Conservation (phyloP, 2,329 filamentous ascomycete species). For the Paradendryphiella salina region DNA sequence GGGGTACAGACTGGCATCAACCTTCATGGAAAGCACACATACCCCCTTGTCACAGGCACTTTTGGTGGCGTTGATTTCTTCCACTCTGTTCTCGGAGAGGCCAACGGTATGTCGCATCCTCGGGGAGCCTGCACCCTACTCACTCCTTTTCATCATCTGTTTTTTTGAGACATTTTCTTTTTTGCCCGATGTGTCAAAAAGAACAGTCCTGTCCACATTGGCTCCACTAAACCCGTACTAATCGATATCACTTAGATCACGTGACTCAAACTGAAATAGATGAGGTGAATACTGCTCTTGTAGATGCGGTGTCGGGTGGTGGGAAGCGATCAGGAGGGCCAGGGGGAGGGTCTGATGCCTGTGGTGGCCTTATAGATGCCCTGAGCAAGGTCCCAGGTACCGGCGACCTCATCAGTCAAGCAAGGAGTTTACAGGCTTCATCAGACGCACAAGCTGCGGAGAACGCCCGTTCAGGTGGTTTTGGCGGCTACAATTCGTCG, state of each 20-base stretch:
- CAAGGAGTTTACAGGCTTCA: conserved; percentile 50
- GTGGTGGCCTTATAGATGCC: conserved; percentile 64
- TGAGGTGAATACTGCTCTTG: conserved; percentile 51
- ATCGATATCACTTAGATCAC: conserved; percentile 40
- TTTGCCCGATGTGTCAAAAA: too few species aligned
- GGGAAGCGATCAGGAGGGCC: conserved; percentile 29
- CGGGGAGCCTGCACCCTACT: too few species aligned
- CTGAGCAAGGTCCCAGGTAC: conserved; percentile 72
- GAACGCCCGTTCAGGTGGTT: conserved; percentile 49
- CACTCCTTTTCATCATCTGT: too few species aligned
- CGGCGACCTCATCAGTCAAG: conserved; percentile 52
- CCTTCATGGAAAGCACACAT: conserved; percentile 54
- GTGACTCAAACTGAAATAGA: conserved; percentile 55
- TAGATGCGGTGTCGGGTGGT: conserved; percentile 44
- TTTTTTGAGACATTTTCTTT: too few species aligned
- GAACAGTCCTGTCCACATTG: too few species aligned
- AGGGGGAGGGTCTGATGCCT: conserved; percentile 37
- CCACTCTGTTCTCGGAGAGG: conserved; percentile 56
- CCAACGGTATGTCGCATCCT: conserved; percentile 45
- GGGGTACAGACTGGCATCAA: conserved; percentile 53
- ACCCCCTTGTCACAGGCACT: conserved; percentile 58
- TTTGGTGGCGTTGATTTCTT: conserved; percentile 59
- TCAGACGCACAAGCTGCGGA: conserved; percentile 54
- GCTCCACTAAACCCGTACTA: too few species aligned
- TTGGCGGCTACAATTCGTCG: conserved; percentile 46